These are phyloP conservation scores for Eutrema salsugineum DNA, from an alignment of 441 rosid species.

Conservation along the genomic window DNA sequence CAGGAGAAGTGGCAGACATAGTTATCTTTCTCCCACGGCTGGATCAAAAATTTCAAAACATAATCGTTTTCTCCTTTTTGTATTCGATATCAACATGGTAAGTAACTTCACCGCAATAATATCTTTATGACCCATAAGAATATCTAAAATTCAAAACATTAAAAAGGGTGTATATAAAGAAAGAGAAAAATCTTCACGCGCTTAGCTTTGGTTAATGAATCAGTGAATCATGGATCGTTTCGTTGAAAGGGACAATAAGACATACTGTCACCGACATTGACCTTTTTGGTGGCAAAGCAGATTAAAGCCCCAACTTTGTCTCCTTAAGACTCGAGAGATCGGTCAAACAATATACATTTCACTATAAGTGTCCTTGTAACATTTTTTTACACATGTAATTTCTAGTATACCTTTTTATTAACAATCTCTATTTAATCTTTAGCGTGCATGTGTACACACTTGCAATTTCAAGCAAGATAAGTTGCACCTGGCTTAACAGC, in stretches of 20 bases:
- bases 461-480: neutral
- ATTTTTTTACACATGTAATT: too few species aligned
- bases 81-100: neutral
- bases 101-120: neutral
- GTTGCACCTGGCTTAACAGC: neutral
- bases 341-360: neutral
- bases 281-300: conserved; percentile 17
- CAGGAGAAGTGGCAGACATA: conserved; percentile 19
- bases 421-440: neutral
- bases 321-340: neutral
- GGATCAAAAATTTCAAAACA: neutral
- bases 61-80: neutral
- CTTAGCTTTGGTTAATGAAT: conserved; percentile 1
- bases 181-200: conserved; percentile 6
- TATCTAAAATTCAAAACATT: neutral
- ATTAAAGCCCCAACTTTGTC: conserved; percentile 3
- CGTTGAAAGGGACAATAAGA: conserved; percentile 9
- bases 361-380: too few species aligned
- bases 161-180: neutral
- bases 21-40: conserved; percentile 11
- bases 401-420: neutral
- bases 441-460: neutral
- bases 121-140: neutral
- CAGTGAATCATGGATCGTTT: conserved; percentile 2
- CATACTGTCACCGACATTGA: conserved; percentile 20